Conservation (phyloP, 805 yeast species). For the Zygosaccharomyces bisporus region DNA sequence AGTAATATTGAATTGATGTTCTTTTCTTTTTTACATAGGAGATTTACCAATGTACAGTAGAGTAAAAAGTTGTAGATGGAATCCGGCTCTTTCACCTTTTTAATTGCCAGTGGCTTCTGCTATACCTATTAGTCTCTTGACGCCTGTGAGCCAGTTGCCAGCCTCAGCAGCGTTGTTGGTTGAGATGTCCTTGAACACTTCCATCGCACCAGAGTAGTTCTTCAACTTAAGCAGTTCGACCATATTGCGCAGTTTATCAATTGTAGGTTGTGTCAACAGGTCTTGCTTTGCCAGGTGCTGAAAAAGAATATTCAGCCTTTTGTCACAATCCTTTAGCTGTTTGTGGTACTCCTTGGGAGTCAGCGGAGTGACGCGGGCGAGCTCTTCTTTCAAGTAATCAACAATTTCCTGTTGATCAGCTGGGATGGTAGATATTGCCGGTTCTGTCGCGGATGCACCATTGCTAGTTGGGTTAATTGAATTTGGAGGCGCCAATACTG, state of each 20-base stretch:
- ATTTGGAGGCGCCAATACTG: constrained; percentile 13
- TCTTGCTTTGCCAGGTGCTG: constrained; percentile 76
- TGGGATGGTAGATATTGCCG: constrained; percentile 62
- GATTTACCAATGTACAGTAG: constrained; percentile 5
- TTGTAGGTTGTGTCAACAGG: constrained; percentile 53
- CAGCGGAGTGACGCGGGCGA: constrained; percentile 62
- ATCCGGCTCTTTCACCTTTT: background rate
- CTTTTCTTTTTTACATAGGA: background rate
- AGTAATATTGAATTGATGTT: background rate
- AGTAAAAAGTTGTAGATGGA: background rate
- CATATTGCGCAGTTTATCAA: constrained; percentile 50
- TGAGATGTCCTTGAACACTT: constrained; percentile 54
- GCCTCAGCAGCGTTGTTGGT: constrained; percentile 65
- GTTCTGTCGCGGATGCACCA: constrained; percentile 35
- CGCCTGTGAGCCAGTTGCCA: constrained; percentile 92
- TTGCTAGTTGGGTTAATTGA: constrained; percentile 11
- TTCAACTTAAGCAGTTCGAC: constrained; percentile 47
- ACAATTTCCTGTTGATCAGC: constrained; percentile 54
- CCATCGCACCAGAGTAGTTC: constrained; percentile 58
- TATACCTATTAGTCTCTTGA: constrained; percentile 81
- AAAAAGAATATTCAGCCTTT: constrained; percentile 70
- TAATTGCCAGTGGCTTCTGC: constrained; percentile 43
- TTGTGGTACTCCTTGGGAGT: constrained; percentile 70
- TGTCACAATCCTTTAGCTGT: constrained; percentile 77
- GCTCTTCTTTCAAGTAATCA: constrained; percentile 49